A percentile compares a stretch with the other conserved stretches of the same genome.
Evolutionary conservation across 176 grass and related monocot genomes (phyloP).

Genomic region (Rhipidocladum racemiflorum): DNA sequence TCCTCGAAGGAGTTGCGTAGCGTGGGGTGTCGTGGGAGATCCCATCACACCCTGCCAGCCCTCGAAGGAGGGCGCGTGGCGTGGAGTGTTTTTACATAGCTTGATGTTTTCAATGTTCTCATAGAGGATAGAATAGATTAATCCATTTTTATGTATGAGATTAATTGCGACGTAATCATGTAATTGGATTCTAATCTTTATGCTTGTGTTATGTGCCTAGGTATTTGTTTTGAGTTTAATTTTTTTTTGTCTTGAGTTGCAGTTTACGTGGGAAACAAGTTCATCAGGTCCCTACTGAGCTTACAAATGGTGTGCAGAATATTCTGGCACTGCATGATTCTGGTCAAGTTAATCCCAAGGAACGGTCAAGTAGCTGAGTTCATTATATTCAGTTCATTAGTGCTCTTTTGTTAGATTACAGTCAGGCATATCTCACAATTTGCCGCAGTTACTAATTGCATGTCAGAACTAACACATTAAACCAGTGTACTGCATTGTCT

Average conservation of each 20-base stretch:
- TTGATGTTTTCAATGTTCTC: neutral
- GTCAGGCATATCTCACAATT: constrained; percentile 1
- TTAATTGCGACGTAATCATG: constrained; percentile 6
- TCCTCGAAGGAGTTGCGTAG: no score
- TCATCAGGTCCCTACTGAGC: constrained; percentile 61
- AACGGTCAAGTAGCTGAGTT: constrained; percentile 39
- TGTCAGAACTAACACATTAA: neutral
- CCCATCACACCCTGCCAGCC: no score
- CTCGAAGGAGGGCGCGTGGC: no score
- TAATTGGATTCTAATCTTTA: constrained; percentile 15
- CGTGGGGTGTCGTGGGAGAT: no score
- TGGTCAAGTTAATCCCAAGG: constrained; percentile 91
- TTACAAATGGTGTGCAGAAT: constrained; percentile 80
- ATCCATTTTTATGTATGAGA: constrained; percentile 17
- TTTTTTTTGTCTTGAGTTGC: constrained; percentile 37
- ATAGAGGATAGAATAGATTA: neutral
- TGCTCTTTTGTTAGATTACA: constrained; percentile 10
- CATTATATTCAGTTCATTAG: constrained; percentile 26
- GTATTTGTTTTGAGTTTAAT: constrained; percentile 23
- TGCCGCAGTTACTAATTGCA: neutral
- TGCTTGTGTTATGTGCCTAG: neutral
- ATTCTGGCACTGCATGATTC: constrained; percentile 80
- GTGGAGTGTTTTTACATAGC: constrained; percentile 11
- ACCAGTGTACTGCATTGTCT: neutral
- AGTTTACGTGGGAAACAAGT: constrained; percentile 95